Conservation (phyloP, 2,329 filamentous ascomycete genomes). For the Calonectria leucothoes region DNA sequence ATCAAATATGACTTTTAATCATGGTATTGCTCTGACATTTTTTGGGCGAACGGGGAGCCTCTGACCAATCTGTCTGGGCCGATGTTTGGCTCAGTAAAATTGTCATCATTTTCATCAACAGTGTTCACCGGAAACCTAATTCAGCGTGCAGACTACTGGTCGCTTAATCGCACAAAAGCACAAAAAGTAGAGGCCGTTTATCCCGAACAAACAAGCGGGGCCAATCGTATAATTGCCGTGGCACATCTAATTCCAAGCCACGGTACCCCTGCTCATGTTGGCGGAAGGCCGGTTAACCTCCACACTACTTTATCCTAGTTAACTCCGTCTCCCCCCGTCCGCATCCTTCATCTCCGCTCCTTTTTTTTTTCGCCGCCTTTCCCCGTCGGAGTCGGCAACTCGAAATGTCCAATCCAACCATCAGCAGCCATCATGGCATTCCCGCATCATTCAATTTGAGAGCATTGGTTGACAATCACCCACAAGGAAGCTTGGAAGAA, state of each 20-base stretch:
- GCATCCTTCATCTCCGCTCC: not conserved
- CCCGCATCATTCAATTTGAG: not conserved
- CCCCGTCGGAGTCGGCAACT: not conserved
- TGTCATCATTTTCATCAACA: too few relatives aligned
- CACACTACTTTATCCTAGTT: not conserved
- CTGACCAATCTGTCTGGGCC: too few relatives aligned
- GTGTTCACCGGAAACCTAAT: not conserved
- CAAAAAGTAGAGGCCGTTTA: not conserved
- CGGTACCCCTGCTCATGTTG: not conserved
- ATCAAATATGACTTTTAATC: not conserved
- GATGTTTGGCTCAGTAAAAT: too few relatives aligned
- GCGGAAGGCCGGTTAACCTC: not conserved
- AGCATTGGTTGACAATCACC: not conserved
- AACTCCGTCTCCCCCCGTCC: constrained; percentile 19
- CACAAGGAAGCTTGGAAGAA: not conserved
- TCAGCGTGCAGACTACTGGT: not conserved
- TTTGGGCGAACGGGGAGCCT: not conserved
- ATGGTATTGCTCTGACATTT: not conserved
- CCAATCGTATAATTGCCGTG: not conserved
- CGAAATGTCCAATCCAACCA: not conserved
- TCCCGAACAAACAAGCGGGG: not conserved
- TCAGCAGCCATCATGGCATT: not conserved
- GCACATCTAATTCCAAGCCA: not conserved
- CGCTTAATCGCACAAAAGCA: too few relatives aligned
- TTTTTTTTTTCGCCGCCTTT: constrained; percentile 9